Base-by-base conservation (phyloP, 257 asterid species). In the Vinca minor region DNA sequence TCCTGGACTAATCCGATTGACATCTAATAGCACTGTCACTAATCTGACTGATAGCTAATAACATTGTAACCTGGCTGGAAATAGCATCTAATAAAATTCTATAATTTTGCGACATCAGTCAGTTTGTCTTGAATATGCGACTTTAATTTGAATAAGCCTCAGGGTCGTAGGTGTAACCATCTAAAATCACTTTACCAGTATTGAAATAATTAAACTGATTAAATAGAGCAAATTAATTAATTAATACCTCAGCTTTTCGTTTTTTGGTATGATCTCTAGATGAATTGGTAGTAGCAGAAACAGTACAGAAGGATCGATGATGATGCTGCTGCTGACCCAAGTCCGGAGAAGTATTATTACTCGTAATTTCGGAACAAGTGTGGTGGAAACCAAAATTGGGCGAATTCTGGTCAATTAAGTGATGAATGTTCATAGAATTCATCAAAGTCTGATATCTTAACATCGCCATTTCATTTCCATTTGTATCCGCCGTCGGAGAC, bases 161-260 rank as follows among this genome's bases (percentile, higher is more conserved):
- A n/a, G n/a, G n/a, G n/a, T n/a, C n/a, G n/a, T n/a, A n/a, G n/a
- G n/a, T n/a, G n/a, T n/a, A n/a, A n/a, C n/a, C n/a, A n/a, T n/a
- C n/a, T n/a, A n/a, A n/a, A n/a, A n/a, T n/a, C n/a, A n/a, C n/a
- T n/a, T n/a, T n/a, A n/a, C n/a, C n/a, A n/a, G n/a, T n/a, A n/a
- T n/a, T n/a, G 25, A 23, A 44, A 4, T 17, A 59, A 59, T 13
- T 13, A 29, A 53, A 31, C 20, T 3, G 1, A 13, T 17, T 17
- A 7, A 20, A 18, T 1, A 47, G 31, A 54, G 41, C 38, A 0
- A 23, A 56, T n/a, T n/a, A n/a, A 54, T n/a, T 44, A 49, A 65
- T 1, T n/a, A n/a, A 50, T 63, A 87, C 95, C 95, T 83, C 85
- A 34, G 85, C 71, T 74, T 85, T 85, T 58, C 91, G 76, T 69